Evolutionary conservation across 495 filamentous ascomycete species (phyloP).

Genomic region (Letharia lupina): DNA sequence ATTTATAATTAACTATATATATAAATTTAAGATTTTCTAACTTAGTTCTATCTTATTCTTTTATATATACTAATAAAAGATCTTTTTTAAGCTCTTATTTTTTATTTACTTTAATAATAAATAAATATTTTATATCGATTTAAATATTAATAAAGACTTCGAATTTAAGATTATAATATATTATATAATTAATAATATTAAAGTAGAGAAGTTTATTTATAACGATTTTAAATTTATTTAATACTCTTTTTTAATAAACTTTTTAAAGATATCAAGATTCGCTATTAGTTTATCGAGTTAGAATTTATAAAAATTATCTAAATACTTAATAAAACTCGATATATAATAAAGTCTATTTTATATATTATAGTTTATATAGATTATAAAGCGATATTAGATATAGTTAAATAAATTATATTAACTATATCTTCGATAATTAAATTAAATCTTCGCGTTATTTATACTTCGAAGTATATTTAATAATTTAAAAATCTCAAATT

Average conservation of each 20-base stretch:
- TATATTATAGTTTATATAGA: background rate
- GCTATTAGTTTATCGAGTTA: background rate
- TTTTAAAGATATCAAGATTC: background rate
- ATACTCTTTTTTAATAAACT: constrained; percentile 9
- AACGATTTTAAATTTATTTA: too few species aligned
- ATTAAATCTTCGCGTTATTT: background rate
- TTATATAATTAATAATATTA: background rate
- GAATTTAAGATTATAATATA: constrained; percentile 1
- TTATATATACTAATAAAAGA: too few species aligned
- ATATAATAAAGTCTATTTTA: constrained; percentile 7
- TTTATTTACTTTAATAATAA: too few species aligned
- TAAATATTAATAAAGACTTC: constrained; percentile 10
- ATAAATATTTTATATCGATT: background rate
- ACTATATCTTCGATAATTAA: constrained; percentile 2
- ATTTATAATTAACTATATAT: too few species aligned
- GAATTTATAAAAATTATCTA: background rate
- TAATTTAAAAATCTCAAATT: too few species aligned
- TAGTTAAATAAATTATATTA: constrained; percentile 3
- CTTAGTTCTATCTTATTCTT: too few species aligned
- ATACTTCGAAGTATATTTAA: too few species aligned
- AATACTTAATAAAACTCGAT: background rate
- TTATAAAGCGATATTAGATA: constrained; percentile 3
- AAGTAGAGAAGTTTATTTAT: too few species aligned
- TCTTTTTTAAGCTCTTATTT: too few species aligned
- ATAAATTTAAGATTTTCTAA: too few species aligned